These are phyloP conservation scores for Penicillium cataractarum DNA, from an alignment of 495 filamentous ascomycete genomes.

Conservation along the genomic window DNA sequence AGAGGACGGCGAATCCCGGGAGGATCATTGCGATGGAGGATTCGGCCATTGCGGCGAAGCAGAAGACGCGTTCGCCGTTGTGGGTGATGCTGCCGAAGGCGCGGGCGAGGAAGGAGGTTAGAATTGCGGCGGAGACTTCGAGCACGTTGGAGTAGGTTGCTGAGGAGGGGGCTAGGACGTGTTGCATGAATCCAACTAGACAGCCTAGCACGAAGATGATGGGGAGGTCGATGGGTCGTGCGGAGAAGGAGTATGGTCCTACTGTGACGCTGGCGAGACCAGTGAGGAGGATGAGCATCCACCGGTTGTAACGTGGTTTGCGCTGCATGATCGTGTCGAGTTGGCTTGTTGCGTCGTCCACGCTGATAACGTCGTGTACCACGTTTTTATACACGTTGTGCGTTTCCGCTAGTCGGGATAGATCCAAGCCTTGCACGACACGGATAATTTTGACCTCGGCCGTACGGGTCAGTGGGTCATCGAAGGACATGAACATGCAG, in stretches of 20 bases:
- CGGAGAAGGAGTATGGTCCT: constrained; percentile 85
- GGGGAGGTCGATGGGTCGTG: constrained; percentile 81
- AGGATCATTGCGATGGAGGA: constrained; percentile 88
- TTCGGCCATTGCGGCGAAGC: constrained; percentile 86
- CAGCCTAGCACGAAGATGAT: constrained; percentile 83
- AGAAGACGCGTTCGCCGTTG: constrained; percentile 62
- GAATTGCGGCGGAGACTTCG: constrained; percentile 78
- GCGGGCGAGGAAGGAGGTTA: constrained; percentile 81
- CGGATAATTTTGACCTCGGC: constrained; percentile 87
- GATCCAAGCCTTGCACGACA: constrained; percentile 71
- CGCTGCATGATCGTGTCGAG: constrained; percentile 66
- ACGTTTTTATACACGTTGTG: constrained; percentile 91
- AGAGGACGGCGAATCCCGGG: constrained; percentile 81
- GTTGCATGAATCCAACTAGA: constrained; percentile 77
- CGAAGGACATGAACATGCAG: constrained; percentile 93
- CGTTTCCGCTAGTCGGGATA: constrained; percentile 78
- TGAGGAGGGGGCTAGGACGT: constrained; percentile 74
- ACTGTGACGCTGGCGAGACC: constrained; percentile 78
- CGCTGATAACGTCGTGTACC: constrained; percentile 79
- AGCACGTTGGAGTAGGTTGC: constrained; percentile 81
- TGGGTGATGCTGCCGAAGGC: constrained; percentile 75
- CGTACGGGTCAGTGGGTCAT: constrained; percentile 82
- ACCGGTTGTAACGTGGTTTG: constrained; percentile 54
- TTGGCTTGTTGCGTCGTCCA: constrained; percentile 72
- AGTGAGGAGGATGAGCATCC: constrained; percentile 72